Percentiles rank a stretch among this genome's conserved stretches.
Conservation (phyloP, 768 basidiomycete genomes). For the Pleurotus tuber-regium region DNA sequence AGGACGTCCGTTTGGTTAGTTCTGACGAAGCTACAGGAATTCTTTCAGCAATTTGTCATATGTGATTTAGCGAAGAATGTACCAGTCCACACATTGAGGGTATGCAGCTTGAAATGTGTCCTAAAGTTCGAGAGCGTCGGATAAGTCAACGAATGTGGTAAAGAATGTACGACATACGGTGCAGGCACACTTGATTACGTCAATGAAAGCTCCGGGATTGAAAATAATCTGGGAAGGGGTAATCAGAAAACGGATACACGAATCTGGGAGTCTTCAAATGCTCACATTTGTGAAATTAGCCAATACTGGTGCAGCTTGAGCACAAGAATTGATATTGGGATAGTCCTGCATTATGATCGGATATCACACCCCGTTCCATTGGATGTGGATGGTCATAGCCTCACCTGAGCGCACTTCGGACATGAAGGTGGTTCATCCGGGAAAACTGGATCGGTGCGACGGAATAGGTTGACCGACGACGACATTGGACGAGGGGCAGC, state of each 20-base stretch:
- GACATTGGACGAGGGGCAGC: neutral
- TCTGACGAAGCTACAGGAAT: conserved; percentile 49
- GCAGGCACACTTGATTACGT: conserved; percentile 64
- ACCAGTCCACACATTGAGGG: conserved; percentile 74
- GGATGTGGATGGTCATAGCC: neutral
- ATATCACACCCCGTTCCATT: neutral
- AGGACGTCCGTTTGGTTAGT: conserved; percentile 57
- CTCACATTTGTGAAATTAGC: conserved; percentile 54
- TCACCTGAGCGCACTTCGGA: conserved; percentile 50
- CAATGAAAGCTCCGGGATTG: conserved; percentile 61
- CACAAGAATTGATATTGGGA: conserved; percentile 52
- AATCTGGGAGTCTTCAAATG: neutral
- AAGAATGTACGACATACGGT: conserved; percentile 30
- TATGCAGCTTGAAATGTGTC: conserved; percentile 42
- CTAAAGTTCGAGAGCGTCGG: neutral
- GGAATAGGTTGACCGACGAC: conserved; percentile 3
- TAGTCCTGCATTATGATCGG: conserved; percentile 35
- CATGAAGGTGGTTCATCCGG: conserved; percentile 56
- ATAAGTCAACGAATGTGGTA: conserved; percentile 32
- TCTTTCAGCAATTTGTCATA: no score
- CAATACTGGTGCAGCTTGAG: conserved; percentile 53
- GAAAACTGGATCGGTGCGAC: conserved; percentile 39
- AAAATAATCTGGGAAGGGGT: conserved; percentile 55
- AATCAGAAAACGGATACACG: neutral
- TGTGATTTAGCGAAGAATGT: conserved; percentile 18